Evolutionary conservation across 345 rosid genomes (phyloP), one percentile per base, ranked within the genome.

Genomic region (Dipteronia dyeriana): DNA sequence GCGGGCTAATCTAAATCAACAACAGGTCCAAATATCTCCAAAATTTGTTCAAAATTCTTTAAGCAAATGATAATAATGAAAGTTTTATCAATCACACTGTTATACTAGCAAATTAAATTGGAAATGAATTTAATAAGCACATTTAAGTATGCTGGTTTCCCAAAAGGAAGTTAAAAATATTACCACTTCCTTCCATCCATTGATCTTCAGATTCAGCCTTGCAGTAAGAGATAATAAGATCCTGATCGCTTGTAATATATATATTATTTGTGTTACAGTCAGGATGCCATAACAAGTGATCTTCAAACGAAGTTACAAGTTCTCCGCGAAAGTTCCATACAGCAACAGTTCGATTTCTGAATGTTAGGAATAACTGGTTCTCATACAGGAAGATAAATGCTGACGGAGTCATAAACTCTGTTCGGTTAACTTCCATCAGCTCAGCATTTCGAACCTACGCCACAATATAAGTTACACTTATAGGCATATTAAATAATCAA

Each of bases 301-400:
- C 99, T 83, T 96, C 99, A 75, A 96, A 96, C 23, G 99, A 96
- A 56, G 99, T 96, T 47, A 96, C 98, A 14, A 91, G 98, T 85
- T 96, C 98, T 65, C 99, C 99, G 0, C 94, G 94, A 57, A 94
- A 96, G 78, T 96, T 96, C 99, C 97, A 96, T 54, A 96, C 98
- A 54, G 97, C 86, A 70, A 96, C 97, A 19, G 90, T 94, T 53
- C 94, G 83, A 60, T 90, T 91, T 85, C 97, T 90, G 82, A 96
- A 96, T 38, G 97, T 96, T 47, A 96, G 84, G 87, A 96, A 96
- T 83, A 96, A 80, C 85, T 94, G 99, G 80, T 94, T 96, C 85
- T 94, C 99, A 34, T 94, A 96, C 41, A 94, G 91, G 74, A 96
- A 94, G 74, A 94, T 96, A 82, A 94, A 94, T 38, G 98, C 98